Base-by-base conservation (phyloP, 2,329 filamentous ascomycete species). In the Neoascochyta sp. region DNA sequence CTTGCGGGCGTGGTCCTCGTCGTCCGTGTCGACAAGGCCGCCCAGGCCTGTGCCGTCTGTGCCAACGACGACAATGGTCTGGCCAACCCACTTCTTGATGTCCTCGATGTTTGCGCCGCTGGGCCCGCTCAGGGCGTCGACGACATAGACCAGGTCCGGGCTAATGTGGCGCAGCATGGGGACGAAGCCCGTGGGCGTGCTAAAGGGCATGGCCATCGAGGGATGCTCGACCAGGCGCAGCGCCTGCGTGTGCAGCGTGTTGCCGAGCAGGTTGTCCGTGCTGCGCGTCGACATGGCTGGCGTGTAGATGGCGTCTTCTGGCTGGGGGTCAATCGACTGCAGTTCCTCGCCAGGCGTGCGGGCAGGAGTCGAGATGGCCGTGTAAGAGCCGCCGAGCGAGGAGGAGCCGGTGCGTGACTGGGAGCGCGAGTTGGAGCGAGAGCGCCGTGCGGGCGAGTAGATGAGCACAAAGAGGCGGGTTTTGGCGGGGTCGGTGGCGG, bases 151-250 rank as follows among this genome's bases (percentile, higher is more conserved):
- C 15, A 90, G 71, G 36, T 94, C 85, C 0, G 90, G 90, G 20
- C 81, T 78, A 5, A 96, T 71, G 58, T 95, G 86, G 29, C 86
- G 83, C 16, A 95, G 74, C 47, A 95, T 87, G 57, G 94, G 85
- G 4, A 87, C 76, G 56, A 92, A 86, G 24, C 89, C 89, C 16
- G 78, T 81, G n/a, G 76, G 68, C 0, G 86, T 86, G 8, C 82
- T 92, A 57, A 95, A 96, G 0, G 88, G 88, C 55, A 96, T 74
- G 34, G 95, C 83, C 75, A 88, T 88, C 23, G 77, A 81, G 23
- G 92, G 83, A 54, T 86, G 86, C 47, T 93, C 84, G 4, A 95
- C 87, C 8, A 95, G 73, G 1, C 73, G 67, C 22, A 85, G 69
- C 3, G 88, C 88, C 65, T 95, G 85, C 1, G 79, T 77, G 64